Evolutionary conservation across 192 early-diverging fungal species (phyloP).

Genomic region (Spizellomyces punctatus): DNA sequence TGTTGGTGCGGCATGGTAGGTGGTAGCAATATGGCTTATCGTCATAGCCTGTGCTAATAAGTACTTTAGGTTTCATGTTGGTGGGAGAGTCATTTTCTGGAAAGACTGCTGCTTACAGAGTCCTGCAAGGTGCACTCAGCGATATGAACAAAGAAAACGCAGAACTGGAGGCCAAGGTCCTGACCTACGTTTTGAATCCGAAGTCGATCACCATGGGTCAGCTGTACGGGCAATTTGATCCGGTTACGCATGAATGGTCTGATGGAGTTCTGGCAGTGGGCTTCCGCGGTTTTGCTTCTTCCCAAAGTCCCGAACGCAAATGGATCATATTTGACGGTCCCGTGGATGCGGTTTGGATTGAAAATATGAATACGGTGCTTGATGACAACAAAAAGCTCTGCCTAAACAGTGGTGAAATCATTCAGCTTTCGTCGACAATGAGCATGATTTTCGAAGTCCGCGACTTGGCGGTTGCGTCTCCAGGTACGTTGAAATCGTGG

Average conservation of each 20-base stretch:
- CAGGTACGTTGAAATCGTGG: conserved; percentile 33
- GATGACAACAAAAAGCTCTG: conserved; percentile 67
- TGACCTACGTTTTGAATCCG: conserved; percentile 53
- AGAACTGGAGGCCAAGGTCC: conserved; percentile 52
- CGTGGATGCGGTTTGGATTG: conserved; percentile 68
- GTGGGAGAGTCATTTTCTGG: conserved; percentile 61
- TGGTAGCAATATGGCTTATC: conserved; percentile 36
- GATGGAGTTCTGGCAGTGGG: conserved; percentile 61
- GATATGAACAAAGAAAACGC: conserved; percentile 53
- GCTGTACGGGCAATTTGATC: conserved; percentile 65
- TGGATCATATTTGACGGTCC: conserved; percentile 68
- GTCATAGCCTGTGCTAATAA: background rate
- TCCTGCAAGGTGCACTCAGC: conserved; percentile 53
- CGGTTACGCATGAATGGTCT: conserved; percentile 64
- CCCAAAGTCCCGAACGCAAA: conserved; percentile 56
- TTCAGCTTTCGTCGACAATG: conserved; percentile 63
- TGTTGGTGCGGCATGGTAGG: conserved; percentile 57
- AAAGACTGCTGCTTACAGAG: conserved; percentile 57
- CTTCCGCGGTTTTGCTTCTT: conserved; percentile 61
- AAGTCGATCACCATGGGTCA: conserved; percentile 70
- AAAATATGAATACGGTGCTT: conserved; percentile 66
- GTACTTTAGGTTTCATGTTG: conserved; percentile 52
- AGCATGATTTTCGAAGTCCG: conserved; percentile 66
- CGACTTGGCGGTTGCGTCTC: conserved; percentile 62
- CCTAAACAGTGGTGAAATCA: conserved; percentile 64